Evolutionary conservation across 441 rosid genomes (phyloP).

Genomic region (Pelargonium fulgidum): DNA sequence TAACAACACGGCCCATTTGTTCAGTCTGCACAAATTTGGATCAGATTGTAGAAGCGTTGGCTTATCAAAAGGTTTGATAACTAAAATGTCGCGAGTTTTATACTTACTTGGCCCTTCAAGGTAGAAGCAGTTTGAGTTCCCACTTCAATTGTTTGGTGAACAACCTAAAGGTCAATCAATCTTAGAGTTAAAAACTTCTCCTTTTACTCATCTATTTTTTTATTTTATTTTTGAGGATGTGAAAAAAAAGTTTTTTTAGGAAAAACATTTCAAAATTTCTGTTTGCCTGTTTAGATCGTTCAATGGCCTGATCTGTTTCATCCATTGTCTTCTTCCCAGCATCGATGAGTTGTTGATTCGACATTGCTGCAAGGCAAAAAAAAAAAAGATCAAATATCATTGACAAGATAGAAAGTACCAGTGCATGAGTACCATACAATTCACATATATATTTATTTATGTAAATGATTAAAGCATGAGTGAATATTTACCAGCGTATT

Average conservation of each 20-base stretch:
- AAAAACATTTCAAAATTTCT: constrained; percentile 12
- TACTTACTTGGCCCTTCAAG: constrained; percentile 86
- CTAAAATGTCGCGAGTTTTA: constrained; percentile 4
- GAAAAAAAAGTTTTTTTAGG: constrained; percentile 6
- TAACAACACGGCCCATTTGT: constrained; percentile 97
- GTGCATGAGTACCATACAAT: neutral
- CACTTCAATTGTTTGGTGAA: constrained; percentile 88
- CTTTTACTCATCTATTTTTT: neutral
- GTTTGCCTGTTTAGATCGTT: constrained; percentile 82
- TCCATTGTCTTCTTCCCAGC: constrained; percentile 80
- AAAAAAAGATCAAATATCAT: constrained; percentile 15
- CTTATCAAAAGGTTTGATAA: neutral
- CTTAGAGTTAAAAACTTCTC: constrained; percentile 13
- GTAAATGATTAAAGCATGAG: neutral
- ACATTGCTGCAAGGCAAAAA: constrained; percentile 53
- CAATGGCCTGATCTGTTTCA: constrained; percentile 94
- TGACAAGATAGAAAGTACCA: neutral
- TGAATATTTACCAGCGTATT: neutral
- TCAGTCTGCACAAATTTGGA: constrained; percentile 59
- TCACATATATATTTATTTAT: neutral
- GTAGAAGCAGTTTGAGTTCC: constrained; percentile 92
- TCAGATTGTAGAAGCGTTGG: constrained; percentile 12
- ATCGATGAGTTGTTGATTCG: constrained; percentile 82
- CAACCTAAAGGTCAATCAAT: constrained; percentile 47
- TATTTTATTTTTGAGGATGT: neutral